Base-by-base conservation (phyloP, 164 flowering plant species). In the Aristolochia contorta region DNA sequence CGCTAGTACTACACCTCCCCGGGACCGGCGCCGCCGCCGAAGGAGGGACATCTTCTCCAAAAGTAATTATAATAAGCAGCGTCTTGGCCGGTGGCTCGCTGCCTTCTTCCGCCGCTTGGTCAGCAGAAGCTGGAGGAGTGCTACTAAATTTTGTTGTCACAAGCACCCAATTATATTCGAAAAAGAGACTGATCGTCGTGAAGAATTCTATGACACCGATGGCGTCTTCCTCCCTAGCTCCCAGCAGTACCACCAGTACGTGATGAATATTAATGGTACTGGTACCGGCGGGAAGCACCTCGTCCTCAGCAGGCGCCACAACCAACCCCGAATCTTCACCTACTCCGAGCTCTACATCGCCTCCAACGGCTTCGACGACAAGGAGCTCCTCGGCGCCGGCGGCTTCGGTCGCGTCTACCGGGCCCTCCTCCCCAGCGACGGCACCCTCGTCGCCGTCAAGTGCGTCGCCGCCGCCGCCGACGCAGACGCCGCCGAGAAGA, bases 271-370 rank as follows among this genome's bases (percentile, higher is more conserved):
- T n/a, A n/a, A n/a, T n/a, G n/a, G n/a, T n/a, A n/a, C n/a, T n/a
- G n/a, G n/a, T n/a, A n/a, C n/a, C n/a, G n/a, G n/a, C n/a, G n/a
- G n/a, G 30, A 27, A 27, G 30, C 30, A 2, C 2, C 30, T 27
- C 30, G 30, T 27, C 30, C 30, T 27, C 30, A 5, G 2, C 30
- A 5, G 30, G 5, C 60, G 65, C 0, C 73, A 75, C 43, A 84
- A 72, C 58, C n/a, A n/a, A n/a, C 94, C 95, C 8, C 79, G 92
- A 66, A 84, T 82, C 23, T 93, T 88, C 66, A 84, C 92, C 71
- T 93, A 68, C 61, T 62, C 96, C 0, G 97, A 93, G 80, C 87
- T 93, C 8, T 93, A 86, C 59, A 80, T 93, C 23, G 99, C 91
- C 12, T 69, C 91, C 9, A 85, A 76, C n/a, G 99, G 99, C 2